Percentiles rank a stretch among this genome's conserved stretches.
Conservation (phyloP, 2,329 filamentous ascomycete genomes). For the Pseudogymnoascus sp. region DNA sequence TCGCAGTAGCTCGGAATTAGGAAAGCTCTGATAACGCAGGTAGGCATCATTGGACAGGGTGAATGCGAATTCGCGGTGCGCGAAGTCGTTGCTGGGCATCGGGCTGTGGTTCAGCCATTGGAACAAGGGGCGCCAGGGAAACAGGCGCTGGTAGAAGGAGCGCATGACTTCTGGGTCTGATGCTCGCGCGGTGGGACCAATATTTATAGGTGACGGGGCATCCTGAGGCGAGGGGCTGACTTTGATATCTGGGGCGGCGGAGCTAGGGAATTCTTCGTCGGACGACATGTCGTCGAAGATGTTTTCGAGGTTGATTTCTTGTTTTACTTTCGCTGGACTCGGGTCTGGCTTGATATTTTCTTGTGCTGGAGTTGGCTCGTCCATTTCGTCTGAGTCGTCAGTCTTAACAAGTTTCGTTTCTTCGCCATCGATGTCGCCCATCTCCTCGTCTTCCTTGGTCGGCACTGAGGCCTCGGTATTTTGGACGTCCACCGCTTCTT, state of each 20-base stretch:
- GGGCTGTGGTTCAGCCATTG: conserved; percentile 97
- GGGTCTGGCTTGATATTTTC: background rate
- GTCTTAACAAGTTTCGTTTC: conserved; percentile 16
- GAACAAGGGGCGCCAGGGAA: conserved; percentile 90
- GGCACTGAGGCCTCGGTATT: background rate
- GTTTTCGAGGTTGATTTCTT: conserved; percentile 49
- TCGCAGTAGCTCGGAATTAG: conserved; percentile 65
- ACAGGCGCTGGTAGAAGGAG: conserved; percentile 90
- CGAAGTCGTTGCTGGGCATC: conserved; percentile 78
- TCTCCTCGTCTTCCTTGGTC: conserved; percentile 35
- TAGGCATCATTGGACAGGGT: conserved; percentile 90
- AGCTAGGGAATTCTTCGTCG: conserved; percentile 54
- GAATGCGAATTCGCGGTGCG: conserved; percentile 90
- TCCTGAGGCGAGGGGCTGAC: conserved; percentile 38
- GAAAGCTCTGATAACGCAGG: conserved; percentile 80
- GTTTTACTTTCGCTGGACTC: conserved; percentile 27
- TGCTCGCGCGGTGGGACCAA: conserved; percentile 35
- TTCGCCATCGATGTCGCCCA: conserved; percentile 31
- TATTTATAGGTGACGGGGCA: conserved; percentile 36
- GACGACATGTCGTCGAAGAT: conserved; percentile 52
- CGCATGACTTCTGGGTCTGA: conserved; percentile 81
- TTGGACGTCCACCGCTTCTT: background rate
- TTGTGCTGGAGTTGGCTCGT: background rate
- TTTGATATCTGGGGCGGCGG: conserved; percentile 33
- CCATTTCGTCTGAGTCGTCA: background rate